phyloP scores from a whole-genome alignment of 176 grass and related monocot species.

The Aegilops umbellulata region DNA sequence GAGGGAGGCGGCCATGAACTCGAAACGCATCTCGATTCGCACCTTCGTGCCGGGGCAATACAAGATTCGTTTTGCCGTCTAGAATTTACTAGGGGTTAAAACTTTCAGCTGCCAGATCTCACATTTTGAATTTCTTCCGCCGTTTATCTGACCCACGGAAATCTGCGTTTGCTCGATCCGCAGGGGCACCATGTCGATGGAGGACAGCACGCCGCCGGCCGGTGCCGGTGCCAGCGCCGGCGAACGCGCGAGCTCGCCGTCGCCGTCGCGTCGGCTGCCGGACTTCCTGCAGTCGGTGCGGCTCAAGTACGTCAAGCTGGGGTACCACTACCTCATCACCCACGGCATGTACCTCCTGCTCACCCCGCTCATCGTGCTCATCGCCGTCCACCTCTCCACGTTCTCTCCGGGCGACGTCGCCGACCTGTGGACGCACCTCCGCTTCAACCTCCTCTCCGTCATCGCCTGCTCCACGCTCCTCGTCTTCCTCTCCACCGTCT shows the following conservation, averaged over 20 bases:
- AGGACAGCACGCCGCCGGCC: neutral
- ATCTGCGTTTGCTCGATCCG: neutral
- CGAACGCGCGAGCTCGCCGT: neutral
- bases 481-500: constrained; percentile 74
- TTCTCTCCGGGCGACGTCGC: constrained; percentile 58
- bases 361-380: constrained; percentile 48
- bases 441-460: constrained; percentile 59
- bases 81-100: neutral
- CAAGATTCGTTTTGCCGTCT: neutral
- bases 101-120: constrained; percentile 3
- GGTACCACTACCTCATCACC: constrained; percentile 93
- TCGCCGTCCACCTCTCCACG: constrained; percentile 60
- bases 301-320: constrained; percentile 97
- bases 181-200: constrained; percentile 14
- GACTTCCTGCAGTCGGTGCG: constrained; percentile 87
- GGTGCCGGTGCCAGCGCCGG: neutral
- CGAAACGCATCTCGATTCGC: neutral
- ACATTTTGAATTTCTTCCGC: neutral
- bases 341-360: constrained; percentile 83
- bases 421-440: constrained; percentile 62
- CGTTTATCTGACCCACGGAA: neutral
- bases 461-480: constrained; percentile 71
- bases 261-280: constrained; percentile 48
- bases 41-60: neutral
- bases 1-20: neutral